These are phyloP conservation scores for Termitomyces titanicus DNA, from an alignment of 768 basidiomycete genomes.

Conservation along the genomic window DNA sequence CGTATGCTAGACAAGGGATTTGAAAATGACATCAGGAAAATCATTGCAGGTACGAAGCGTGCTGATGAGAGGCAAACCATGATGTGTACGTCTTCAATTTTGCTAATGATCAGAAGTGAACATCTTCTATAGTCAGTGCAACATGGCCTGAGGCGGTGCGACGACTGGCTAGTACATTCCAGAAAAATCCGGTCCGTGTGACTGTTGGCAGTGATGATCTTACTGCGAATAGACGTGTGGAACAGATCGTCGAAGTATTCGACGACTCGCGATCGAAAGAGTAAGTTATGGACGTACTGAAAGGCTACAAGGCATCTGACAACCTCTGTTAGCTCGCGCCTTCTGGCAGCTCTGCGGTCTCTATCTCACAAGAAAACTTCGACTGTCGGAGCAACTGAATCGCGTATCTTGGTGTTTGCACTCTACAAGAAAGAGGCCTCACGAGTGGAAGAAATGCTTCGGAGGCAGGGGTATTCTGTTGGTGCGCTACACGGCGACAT, in stretches of 20 bases:
- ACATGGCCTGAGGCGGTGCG: conserved; percentile 98
- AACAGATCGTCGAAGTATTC: conserved; percentile 90
- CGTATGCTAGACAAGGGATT: conserved; percentile 98
- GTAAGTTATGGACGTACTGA: conserved; percentile 38
- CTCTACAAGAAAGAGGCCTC: conserved; percentile 97
- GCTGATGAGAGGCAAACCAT: conserved; percentile 78
- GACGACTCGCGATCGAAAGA: conserved; percentile 85
- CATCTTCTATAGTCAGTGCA: conserved; percentile 69
- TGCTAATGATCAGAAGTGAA: neutral
- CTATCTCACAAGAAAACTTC: conserved; percentile 62
- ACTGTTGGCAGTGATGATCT: conserved; percentile 96
- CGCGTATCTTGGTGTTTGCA: conserved; percentile 87
- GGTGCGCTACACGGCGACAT: conserved; percentile 89
- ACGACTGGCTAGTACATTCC: conserved; percentile 84
- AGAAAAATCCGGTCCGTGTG: conserved; percentile 78
- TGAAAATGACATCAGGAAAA: conserved; percentile 93
- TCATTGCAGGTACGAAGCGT: conserved; percentile 74
- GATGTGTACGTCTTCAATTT: conserved; percentile 68
- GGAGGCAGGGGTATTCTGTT: conserved; percentile 70
- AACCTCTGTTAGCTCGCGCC: conserved; percentile 44
- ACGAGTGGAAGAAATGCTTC: conserved; percentile 80
- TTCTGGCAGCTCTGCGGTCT: conserved; percentile 51
- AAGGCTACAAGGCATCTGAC: neutral
- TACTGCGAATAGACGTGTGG: conserved; percentile 91
- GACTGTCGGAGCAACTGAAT: conserved; percentile 44